Evolutionary conservation across 768 basidiomycete species (phyloP).

Genomic region (Termitomyces heimii): DNA sequence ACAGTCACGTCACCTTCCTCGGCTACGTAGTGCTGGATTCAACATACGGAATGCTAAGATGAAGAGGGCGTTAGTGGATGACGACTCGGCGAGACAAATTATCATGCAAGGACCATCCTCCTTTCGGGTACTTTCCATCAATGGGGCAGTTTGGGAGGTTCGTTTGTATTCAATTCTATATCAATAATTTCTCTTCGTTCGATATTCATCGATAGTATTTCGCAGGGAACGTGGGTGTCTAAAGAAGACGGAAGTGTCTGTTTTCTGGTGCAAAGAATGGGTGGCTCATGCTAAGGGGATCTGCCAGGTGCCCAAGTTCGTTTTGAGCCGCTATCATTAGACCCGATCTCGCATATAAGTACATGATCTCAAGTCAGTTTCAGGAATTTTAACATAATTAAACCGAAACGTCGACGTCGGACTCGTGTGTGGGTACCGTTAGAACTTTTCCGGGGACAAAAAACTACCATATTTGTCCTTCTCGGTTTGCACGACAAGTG

Average conservation of each 20-base stretch:
- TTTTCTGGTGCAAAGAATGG: conserved; percentile 1
- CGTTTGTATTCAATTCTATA: not conserved
- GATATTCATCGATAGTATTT: not conserved
- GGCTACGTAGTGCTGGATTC: conserved; percentile 27
- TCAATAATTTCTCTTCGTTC: not conserved
- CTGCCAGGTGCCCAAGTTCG: not conserved
- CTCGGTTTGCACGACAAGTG: not conserved
- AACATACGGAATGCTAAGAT: conserved; percentile 25
- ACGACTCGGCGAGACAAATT: conserved; percentile 18
- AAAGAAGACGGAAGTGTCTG: conserved; percentile 1
- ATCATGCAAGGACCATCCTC: conserved; percentile 18
- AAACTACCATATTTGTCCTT: not conserved
- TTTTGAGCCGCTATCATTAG: not conserved
- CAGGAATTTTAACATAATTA: not conserved
- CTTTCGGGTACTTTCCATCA: conserved; percentile 25
- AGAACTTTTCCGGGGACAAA: not conserved
- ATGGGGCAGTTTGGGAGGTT: conserved; percentile 29
- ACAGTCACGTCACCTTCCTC: conserved; percentile 11
- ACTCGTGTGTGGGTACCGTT: not conserved
- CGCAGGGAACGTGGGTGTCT: conserved; percentile 12
- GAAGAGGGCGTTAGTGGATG: conserved; percentile 14
- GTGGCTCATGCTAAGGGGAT: not conserved
- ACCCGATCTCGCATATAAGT: too few species aligned
- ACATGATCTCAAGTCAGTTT: not conserved
- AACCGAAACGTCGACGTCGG: not conserved